Conservation (phyloP, 345 rosid genomes). For the Crucihimalaya himalaica region DNA sequence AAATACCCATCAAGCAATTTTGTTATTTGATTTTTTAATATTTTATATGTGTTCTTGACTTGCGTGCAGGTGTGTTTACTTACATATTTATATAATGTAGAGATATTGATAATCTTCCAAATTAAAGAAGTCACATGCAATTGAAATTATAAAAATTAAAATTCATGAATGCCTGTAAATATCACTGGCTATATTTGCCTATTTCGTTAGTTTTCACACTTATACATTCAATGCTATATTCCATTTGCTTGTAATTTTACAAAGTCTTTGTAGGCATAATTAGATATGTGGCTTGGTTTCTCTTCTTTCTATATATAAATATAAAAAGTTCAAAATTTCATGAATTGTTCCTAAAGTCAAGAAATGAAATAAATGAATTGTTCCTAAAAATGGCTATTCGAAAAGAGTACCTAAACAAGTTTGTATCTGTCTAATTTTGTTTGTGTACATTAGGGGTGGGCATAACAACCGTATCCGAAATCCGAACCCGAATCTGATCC, state of each 20-base stretch:
- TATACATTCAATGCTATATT: slow-evolving; percentile 21
- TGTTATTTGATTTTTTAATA: not conserved
- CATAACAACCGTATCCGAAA: too few species aligned
- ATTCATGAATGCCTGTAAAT: slow-evolving; percentile 17
- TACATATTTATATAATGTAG: not conserved
- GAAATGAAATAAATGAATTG: too few species aligned
- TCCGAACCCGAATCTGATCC: too few species aligned
- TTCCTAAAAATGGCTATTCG: too few species aligned
- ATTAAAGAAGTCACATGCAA: slow-evolving; percentile 19
- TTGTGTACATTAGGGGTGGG: too few species aligned
- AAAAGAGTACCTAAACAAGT: too few species aligned
- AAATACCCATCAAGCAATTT: not conserved
- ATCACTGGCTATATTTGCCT: not conserved
- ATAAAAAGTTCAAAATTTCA: too few species aligned
- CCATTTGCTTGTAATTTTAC: not conserved
- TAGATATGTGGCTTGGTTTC: not conserved
- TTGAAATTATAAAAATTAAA: not conserved
- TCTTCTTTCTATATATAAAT: too few species aligned
- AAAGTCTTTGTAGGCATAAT: not conserved
- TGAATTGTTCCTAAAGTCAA: too few species aligned
- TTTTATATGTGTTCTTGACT: not conserved
- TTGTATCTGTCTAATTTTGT: too few species aligned
- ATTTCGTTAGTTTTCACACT: slow-evolving; percentile 26
- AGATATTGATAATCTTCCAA: not conserved
- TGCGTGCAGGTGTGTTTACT: too few species aligned